Base-by-base conservation (phyloP, 441 rosid genomes). In the Viola pubescens region DNA sequence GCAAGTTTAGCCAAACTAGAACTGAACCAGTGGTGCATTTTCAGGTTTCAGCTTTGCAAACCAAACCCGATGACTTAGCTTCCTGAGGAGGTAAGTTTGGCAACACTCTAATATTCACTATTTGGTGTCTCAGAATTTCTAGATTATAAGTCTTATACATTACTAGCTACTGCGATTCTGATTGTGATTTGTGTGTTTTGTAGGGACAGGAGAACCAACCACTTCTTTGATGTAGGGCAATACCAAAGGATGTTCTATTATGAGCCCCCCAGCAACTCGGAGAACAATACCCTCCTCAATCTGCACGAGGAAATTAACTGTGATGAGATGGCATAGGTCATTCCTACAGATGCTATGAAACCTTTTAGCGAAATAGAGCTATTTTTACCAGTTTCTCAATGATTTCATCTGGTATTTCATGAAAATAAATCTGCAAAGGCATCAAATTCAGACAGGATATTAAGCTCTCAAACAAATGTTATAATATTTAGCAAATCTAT, bases 241-340 rank as follows among this genome's bases (percentile, higher is more conserved):
- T 48, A 85, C 67, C 71, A 82, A 59, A 53, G 95, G 91, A 77
- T 91, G 94, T 59, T 89, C 97, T 6, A 82, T 87, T 54, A 85
- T 70, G 13, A 89, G 84, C 41, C 80, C 94, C 61, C 98, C 96
- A 3, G 96, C 97, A 59, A 82, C 90, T 42, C 77, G 70, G 51
- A 92, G 86, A 66, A 87, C 94, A 61, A 46, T 75, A 38, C 92
- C 89, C 73, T 92, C 96, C 43, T 83, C 87, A 57, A 92, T 72
- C 97, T 89, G 75, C n/a, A 63, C 43, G 71, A 63, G 44, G 63
- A 64, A 52, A 19, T 19, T 19, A 19, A 19, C 26, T 19, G 26
- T 19, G 26, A 19, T 19, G 26, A 19, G 26, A 19, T 19, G 26
- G 26, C 26, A 19, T 19, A 19, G 26, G 26, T 19, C 26, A 19